Conservation (phyloP, 768 basidiomycete genomes). For the Tephrocybe rancida region DNA sequence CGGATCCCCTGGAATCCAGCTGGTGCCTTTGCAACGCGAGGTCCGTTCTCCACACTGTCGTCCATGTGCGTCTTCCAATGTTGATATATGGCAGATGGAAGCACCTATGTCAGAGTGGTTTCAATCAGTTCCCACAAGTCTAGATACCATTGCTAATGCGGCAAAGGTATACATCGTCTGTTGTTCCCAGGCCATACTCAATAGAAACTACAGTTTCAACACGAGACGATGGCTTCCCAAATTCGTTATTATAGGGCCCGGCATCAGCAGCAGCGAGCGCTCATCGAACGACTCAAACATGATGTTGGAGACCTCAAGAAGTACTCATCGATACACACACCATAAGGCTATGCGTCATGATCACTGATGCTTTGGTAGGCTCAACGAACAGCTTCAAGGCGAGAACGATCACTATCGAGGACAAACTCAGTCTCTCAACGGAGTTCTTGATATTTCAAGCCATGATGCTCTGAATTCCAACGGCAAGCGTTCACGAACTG, state of each 20-base stretch:
- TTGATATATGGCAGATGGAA: slow-evolving; percentile 57
- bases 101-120: slow-evolving; percentile 86
- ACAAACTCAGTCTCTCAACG: slow-evolving; percentile 20
- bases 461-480: slow-evolving; percentile 51
- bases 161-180: slow-evolving; percentile 52
- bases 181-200: background rate
- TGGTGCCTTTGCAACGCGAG: slow-evolving; percentile 74
- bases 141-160: slow-evolving; percentile 69
- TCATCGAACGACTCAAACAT: slow-evolving; percentile 55
- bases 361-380: slow-evolving; percentile 33
- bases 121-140: slow-evolving; percentile 55
- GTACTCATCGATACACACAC: slow-evolving; percentile 39
- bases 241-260: slow-evolving; percentile 64
- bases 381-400: slow-evolving; percentile 46
- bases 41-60: slow-evolving; percentile 41
- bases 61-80: background rate
- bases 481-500: slow-evolving; percentile 65
- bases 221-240: slow-evolving; percentile 71
- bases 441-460: slow-evolving; percentile 23
- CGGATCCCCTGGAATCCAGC: slow-evolving; percentile 60
- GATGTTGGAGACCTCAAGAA: slow-evolving; percentile 59
- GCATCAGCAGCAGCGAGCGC: slow-evolving; percentile 53
- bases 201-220: slow-evolving; percentile 62
- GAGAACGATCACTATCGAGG: slow-evolving; percentile 55
- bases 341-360: background rate